These are phyloP conservation scores for Fusarium annulatum DNA, from an alignment of 2,329 filamentous ascomycete species.

Conservation along the genomic window DNA sequence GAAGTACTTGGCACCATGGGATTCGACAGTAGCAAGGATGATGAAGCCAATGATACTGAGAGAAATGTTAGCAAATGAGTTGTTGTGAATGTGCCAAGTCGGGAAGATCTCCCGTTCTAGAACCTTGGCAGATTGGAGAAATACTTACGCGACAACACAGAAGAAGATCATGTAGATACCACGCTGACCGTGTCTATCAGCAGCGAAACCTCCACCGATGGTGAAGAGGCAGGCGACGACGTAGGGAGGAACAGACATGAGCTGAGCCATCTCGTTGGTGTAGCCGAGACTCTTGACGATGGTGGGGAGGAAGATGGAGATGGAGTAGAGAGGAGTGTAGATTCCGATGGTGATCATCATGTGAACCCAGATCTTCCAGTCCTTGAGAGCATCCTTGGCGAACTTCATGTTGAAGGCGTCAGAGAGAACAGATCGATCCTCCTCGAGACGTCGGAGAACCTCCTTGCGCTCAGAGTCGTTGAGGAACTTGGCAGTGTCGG, in stretches of 20 bases:
- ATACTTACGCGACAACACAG: constrained; percentile 49
- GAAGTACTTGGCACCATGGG: constrained; percentile 58
- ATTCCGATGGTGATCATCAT: constrained; percentile 72
- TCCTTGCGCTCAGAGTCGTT: constrained; percentile 55
- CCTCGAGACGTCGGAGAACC: constrained; percentile 56
- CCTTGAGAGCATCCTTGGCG: constrained; percentile 65
- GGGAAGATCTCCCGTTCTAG: constrained; percentile 14
- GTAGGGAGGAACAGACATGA: constrained; percentile 55
- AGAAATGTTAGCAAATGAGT: constrained; percentile 24
- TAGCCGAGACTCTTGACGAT: constrained; percentile 53
- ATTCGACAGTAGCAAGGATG: constrained; percentile 48
- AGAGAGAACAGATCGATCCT: constrained; percentile 59
- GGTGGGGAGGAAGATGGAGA: constrained; percentile 52
- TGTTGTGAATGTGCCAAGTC: constrained; percentile 7
- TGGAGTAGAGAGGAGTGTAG: constrained; percentile 54
- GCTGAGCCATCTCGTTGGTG: constrained; percentile 51
- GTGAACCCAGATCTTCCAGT: constrained; percentile 67
- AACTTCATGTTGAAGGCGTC: constrained; percentile 69
- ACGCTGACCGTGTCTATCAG: constrained; percentile 52
- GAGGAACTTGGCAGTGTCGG: constrained; percentile 62
- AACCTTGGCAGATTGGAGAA: constrained; percentile 1
- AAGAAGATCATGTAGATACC: constrained; percentile 54
- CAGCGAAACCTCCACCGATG: constrained; percentile 56
- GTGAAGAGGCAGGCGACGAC: constrained; percentile 52
- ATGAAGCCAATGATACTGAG: constrained; percentile 49